These are phyloP conservation scores for Porogramme epimiltina DNA, from an alignment of 1,284 basidiomycete species.

Conservation along the genomic window DNA sequence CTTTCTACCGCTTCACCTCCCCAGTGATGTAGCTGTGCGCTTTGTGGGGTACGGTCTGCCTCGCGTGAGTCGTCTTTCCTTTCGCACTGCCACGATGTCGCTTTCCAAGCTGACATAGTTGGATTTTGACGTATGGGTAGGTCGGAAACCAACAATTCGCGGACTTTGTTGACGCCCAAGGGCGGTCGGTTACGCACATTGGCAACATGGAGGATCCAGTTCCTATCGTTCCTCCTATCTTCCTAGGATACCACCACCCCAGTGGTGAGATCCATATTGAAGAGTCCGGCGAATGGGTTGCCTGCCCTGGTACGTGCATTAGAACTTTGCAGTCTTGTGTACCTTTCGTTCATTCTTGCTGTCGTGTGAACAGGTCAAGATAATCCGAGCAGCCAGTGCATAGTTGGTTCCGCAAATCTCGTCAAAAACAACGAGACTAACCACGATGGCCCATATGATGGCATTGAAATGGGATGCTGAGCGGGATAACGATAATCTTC, in stretches of 20 bases:
- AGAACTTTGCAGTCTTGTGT: neutral
- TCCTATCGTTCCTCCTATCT: slow-evolving; percentile 41
- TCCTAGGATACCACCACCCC: slow-evolving; percentile 55
- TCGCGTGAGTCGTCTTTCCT: slow-evolving; percentile 38
- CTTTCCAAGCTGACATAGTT: neutral
- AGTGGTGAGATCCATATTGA: slow-evolving; percentile 61
- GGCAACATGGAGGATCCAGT: slow-evolving; percentile 30
- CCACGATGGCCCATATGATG: slow-evolving; percentile 62
- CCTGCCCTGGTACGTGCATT: slow-evolving; percentile 43
- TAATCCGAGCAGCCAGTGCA: slow-evolving; percentile 52
- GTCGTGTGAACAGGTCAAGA: slow-evolving; percentile 46
- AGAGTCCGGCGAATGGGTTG: slow-evolving; percentile 45
- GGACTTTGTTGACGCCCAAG: slow-evolving; percentile 51
- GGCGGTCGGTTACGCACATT: slow-evolving; percentile 26
- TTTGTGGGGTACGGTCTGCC: slow-evolving; percentile 53
- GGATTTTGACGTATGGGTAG: neutral
- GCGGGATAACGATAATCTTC: no score
- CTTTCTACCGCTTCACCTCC: slow-evolving; percentile 46
- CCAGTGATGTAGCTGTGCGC: slow-evolving; percentile 36
- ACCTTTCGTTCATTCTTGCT: neutral
- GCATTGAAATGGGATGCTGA: slow-evolving; percentile 52
- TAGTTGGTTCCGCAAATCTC: slow-evolving; percentile 56
- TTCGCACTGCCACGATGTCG: neutral
- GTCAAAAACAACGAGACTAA: slow-evolving; percentile 42
- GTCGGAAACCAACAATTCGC: slow-evolving; percentile 63